Evolutionary conservation across 768 basidiomycete genomes (phyloP), one percentile per base, ranked within the genome.

Genomic region (Suillus subalutaceus): DNA sequence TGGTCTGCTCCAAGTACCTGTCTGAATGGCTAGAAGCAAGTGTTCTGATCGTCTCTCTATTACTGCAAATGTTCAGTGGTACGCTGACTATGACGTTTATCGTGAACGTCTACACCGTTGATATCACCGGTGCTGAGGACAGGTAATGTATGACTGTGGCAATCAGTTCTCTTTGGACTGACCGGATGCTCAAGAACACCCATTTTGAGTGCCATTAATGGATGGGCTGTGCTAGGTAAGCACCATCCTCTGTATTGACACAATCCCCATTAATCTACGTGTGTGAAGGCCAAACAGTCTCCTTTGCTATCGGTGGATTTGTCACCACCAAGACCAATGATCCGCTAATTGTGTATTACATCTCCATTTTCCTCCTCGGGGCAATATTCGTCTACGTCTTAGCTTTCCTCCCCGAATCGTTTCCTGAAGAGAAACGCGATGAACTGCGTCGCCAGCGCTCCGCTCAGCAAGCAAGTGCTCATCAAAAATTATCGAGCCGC

Each of bases 381-480:
- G 20, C 48, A 4, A 63, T 56, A 20, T 64, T 76, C 40, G 20
- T 77, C 13, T 79, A 76, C 48, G 65, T 72, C 1, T 37, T 61
- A n/a, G 59, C 63, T 13, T 20, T 76, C 30, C 70, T 79, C 4
- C 77, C 78, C 1, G 78, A 79, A 65, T 72, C 78, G 13, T 74
- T 79, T 26, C 68, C 73, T 0, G 62, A 76, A 41, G 67, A 71
- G 15, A 74, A 72, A 35, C 68, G 72, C 23, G 68, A 69, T 0
- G 67, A 67, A 35, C 59, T 75, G 1, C 70, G 65, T 4, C 55
- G 23, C 16, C 60, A 69, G 52, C 63, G 43, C 3, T 30, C 10
- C 6, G 71, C 65, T 16, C 30, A 59, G 26, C 52, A 63, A 61
- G 6, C 40, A 57, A 61, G 35, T 26, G 6, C 46, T 18, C 23